Evolutionary conservation across 2,329 filamentous ascomycete species (phyloP).

Genomic region (Alternaria sp.): DNA sequence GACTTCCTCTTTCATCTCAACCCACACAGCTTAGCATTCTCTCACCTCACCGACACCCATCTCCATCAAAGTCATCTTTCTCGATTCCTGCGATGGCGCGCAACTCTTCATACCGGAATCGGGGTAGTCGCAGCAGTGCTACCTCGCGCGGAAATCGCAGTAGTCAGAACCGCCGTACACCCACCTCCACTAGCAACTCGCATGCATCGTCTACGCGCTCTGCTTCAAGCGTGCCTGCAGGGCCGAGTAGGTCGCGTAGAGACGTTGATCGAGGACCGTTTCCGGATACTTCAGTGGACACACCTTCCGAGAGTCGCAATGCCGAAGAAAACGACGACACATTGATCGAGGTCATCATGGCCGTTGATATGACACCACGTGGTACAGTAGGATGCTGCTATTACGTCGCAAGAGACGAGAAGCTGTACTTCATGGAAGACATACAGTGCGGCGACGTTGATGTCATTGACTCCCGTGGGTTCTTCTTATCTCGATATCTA

Average conservation of each 20-base stretch:
- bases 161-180: constrained; percentile 8
- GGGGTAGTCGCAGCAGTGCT: constrained; percentile 14
- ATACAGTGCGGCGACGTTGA: constrained; percentile 72
- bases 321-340: constrained; percentile 58
- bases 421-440: constrained; percentile 79
- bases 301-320: constrained; percentile 5
- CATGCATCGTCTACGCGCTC: constrained; percentile 17
- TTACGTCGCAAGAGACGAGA: constrained; percentile 73
- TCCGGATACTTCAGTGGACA: not conserved
- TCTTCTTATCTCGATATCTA: too few relatives aligned
- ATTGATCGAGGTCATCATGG: constrained; percentile 76
- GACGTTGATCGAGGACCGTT: not conserved
- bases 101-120: constrained; percentile 12
- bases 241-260: not conserved
- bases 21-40: not conserved
- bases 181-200: constrained; percentile 6
- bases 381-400: constrained; percentile 83
- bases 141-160: constrained; percentile 12
- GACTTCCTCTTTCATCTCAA: constrained; percentile 19
- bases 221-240: constrained; percentile 9
- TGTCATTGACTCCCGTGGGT: constrained; percentile 57
- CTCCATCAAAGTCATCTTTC: not conserved
- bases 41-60: not conserved
- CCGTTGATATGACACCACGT: constrained; percentile 74
- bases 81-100: constrained; percentile 16